phyloP scores from a whole-genome alignment of 495 filamentous ascomycete genomes.

The Cenococcum geophilum region DNA sequence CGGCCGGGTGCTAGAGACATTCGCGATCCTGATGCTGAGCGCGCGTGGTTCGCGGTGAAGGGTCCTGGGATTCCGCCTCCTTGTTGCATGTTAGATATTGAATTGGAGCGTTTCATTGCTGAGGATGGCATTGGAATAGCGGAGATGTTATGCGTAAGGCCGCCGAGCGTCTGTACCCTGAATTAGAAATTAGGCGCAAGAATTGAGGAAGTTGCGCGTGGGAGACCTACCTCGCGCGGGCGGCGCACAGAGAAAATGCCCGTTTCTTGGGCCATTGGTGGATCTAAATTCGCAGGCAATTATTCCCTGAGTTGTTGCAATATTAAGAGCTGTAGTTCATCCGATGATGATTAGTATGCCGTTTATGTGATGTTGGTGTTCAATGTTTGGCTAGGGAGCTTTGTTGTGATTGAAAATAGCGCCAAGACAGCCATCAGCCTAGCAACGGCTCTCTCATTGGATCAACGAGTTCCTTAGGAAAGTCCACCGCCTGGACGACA shows the following conservation, averaged over 20 bases:
- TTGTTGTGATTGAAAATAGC: neutral
- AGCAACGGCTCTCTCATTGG: too few relatives aligned
- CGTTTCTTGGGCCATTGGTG: conserved; percentile 39
- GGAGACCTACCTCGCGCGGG: conserved; percentile 38
- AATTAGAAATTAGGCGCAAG: conserved; percentile 6
- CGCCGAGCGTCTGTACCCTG: conserved; percentile 61
- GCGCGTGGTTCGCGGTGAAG: conserved; percentile 62
- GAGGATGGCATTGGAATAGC: conserved; percentile 86
- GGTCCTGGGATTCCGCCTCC: conserved; percentile 44
- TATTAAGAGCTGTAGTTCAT: neutral
- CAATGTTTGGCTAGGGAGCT: neutral
- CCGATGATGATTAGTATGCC: neutral
- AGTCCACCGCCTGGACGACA: too few relatives aligned
- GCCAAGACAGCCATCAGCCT: too few relatives aligned
- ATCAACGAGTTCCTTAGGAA: too few relatives aligned
- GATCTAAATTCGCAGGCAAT: neutral
- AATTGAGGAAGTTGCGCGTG: conserved; percentile 6
- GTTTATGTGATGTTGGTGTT: conserved; percentile 1
- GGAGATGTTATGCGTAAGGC: conserved; percentile 63
- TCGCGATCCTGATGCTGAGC: conserved; percentile 73
- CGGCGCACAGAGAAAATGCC: conserved; percentile 41
- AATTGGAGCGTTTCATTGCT: conserved; percentile 89
- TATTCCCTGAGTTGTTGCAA: neutral
- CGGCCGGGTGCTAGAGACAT: conserved; percentile 76
- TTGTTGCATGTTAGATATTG: conserved; percentile 62